Conservation (phyloP, 2,329 filamentous ascomycete species). For the Monosporascus sp. region DNA sequence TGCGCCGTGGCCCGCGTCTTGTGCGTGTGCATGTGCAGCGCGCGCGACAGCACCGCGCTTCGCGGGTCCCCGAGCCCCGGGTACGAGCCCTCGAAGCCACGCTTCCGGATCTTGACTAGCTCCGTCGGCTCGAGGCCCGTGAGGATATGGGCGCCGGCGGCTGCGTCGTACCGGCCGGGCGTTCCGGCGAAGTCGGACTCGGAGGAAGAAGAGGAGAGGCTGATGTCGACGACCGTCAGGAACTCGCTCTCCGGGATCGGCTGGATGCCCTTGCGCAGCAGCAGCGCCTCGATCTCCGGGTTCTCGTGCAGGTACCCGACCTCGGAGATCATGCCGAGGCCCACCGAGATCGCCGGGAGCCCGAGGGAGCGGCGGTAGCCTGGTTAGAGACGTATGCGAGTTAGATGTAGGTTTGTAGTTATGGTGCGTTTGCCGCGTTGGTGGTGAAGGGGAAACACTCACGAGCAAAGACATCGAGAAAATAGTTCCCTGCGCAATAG, state of each 20-base stretch:
- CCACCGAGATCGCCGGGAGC: constrained; percentile 15
- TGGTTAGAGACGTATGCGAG: constrained; percentile 16
- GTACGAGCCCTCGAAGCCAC: constrained; percentile 12
- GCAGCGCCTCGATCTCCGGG: constrained; percentile 29
- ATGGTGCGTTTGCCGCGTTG: too few relatives aligned
- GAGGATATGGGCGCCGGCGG: constrained; percentile 14
- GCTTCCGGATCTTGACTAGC: constrained; percentile 11
- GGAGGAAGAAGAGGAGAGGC: constrained; percentile 5
- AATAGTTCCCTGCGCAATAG: constrained; percentile 29
- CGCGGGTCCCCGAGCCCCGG: constrained; percentile 13
- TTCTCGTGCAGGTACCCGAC: constrained; percentile 33
- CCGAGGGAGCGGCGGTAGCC: constrained; percentile 22
- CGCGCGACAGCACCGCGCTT: constrained; percentile 10
- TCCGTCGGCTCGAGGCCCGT: constrained; percentile 20
- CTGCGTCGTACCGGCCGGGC: background rate
- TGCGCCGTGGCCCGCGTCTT: background rate
- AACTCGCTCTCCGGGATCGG: constrained; percentile 28
- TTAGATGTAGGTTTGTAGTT: too few relatives aligned
- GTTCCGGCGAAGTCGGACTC: too few relatives aligned
- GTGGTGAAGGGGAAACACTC: too few relatives aligned
- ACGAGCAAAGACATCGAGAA: constrained; percentile 30
- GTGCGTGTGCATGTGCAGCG: background rate
- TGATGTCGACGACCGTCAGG: constrained; percentile 22
- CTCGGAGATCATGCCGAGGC: constrained; percentile 24
- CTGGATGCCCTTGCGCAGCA: constrained; percentile 31